Evolutionary conservation across 495 filamentous ascomycete species (phyloP), one percentile per base, ranked within the genome.

Genomic region (Pyronema domesticum): DNA sequence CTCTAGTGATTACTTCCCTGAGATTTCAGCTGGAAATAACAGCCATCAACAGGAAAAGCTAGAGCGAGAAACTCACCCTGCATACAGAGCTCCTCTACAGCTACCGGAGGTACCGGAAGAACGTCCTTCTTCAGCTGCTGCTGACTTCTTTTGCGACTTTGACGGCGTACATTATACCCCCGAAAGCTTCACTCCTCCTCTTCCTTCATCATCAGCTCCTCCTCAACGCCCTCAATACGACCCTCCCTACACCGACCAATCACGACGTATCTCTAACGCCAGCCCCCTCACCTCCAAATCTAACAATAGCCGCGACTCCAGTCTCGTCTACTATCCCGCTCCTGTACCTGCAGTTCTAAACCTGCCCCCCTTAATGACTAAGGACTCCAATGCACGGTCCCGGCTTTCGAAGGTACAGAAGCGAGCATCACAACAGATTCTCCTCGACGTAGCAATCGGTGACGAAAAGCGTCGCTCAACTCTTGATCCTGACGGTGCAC

Each of bases 321-420:
- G 55, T 15, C 89, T 98, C 83, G 77, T 95, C 7, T 96, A 80
- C 66, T 98, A 98, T 65, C 91, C 91, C 11, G 91, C 91, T 3
- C 91, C 86, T 10, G 89, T 98, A 0, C 91, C 91, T 0, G 81
- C 81, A 62, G 88, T 91, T 77, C 73, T 98, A 30, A 95, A 95
- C 60, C 73, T 98, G 3, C 91, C 91, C 7, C 87, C 87, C 37
- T 81, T 45, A 45, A 45, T 53, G 50, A 34, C 50, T 18, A 53
- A 53, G 50, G 35, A 40, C 36, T 17, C 11, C 3, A 40, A 40
- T 6, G 36, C 35, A 13, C 35, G 37, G 11, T 23, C 19, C 50
- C 50, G 50, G 6, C 30, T 53, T 9, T n/a, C 50, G 5, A 53
- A 53, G 23, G 50, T 53, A 7, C 35, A 53, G 13, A 53, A 53